phyloP scores from a whole-genome alignment of 345 rosid species.

The Salix viminalis region DNA sequence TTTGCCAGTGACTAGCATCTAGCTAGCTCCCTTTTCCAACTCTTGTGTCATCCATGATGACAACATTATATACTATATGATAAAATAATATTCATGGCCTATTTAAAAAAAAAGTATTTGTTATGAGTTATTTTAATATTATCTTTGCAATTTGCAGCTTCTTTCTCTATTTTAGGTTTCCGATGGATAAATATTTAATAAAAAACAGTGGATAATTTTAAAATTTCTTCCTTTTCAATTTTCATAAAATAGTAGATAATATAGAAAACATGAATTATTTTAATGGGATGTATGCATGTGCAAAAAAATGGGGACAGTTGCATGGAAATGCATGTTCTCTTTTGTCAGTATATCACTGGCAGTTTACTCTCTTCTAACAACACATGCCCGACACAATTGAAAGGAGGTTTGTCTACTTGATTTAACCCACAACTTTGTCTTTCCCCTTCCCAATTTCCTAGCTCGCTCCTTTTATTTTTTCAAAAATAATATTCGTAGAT shows the following conservation, averaged over 20 bases:
- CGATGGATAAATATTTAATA: too few species aligned
- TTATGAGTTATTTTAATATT: background rate
- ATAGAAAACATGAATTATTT: background rate
- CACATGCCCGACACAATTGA: constrained; percentile 42
- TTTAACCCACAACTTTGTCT: constrained; percentile 43
- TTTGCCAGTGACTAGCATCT: too few species aligned
- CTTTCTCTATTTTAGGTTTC: background rate
- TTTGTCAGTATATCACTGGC: constrained; percentile 34
- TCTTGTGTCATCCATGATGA: too few species aligned
- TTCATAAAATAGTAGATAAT: too few species aligned
- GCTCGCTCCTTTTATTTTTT: background rate
- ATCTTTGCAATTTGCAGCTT: background rate
- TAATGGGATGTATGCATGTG: constrained; percentile 13
- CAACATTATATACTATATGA: too few species aligned
- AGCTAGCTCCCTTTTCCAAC: too few species aligned
- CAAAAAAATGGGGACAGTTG: constrained; percentile 35
- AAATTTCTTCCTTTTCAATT: too few species aligned
- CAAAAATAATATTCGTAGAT: background rate
- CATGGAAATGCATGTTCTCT: constrained; percentile 47
- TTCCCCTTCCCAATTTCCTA: background rate
- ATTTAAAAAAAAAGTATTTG: too few species aligned
- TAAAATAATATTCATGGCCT: too few species aligned
- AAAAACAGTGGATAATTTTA: too few species aligned
- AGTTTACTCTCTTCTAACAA: constrained; percentile 5
- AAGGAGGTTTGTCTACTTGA: constrained; percentile 22